Evolutionary conservation across 2,329 filamentous ascomycete genomes (phyloP), one percentile per base, ranked within the genome.

Genomic region (Pseudohalonectria lignicola): DNA sequence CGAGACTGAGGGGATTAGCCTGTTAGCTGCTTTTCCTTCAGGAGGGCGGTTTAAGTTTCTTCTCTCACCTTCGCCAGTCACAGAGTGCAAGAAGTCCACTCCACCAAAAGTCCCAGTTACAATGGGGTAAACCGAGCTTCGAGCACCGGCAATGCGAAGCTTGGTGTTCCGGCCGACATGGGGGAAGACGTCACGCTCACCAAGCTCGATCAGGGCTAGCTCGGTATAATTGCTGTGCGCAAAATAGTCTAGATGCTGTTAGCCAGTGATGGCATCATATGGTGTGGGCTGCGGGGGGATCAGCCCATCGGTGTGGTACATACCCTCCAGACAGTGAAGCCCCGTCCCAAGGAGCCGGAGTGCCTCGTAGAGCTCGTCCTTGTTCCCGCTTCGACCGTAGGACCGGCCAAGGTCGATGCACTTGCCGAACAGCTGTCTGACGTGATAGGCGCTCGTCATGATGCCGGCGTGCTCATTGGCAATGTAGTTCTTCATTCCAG

Each of bases 221-320:
- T 95, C 88, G 12, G 72, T 78, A 61, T 94, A 95, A 67, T 95
- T 95, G 56, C 86, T 93, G 62, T 95, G 90, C 13, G 88, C 90
- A 39, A 87, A 80, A 63, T 81, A 96, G 55, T 95, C 88, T 75
- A 39, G 5, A 3, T 23, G 11, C 16, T 31, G 8, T 21, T 4
- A 37, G 23, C 20, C 26, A 18, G 28, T 28, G 13, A 37, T 6
- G 31, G 5, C 18, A 18, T n/a, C n/a, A n/a, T n/a, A n/a, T n/a
- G n/a, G n/a, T n/a, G n/a, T n/a, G n/a, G n/a, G n/a, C n/a, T n/a
- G n/a, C n/a, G n/a, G n/a, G n/a, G n/a, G n/a, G n/a, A n/a, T n/a
- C n/a, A n/a, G n/a, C n/a, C n/a, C n/a, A n/a, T n/a, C n/a, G n/a
- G n/a, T n/a, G n/a, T n/a, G n/a, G n/a, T n/a, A 51, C 58, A 47